Conservation (phyloP, 352 stramenopile genomes). For the Poterioochromonas sp. region DNA sequence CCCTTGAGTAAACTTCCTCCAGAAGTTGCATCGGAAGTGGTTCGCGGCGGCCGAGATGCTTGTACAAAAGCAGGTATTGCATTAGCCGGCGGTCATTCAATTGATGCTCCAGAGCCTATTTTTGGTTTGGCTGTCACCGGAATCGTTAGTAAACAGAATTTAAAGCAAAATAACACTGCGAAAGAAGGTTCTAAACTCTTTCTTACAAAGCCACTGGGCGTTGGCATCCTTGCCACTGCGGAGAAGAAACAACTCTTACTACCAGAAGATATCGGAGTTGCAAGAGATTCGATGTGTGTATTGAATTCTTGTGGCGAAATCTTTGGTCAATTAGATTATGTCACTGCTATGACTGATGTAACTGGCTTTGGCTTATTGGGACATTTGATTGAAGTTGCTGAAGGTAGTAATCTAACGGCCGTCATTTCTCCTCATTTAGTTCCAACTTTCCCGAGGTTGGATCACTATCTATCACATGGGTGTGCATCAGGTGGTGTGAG, state of each 20-base stretch:
- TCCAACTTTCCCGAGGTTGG: background rate
- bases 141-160: background rate
- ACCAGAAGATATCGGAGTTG: background rate
- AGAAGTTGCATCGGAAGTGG: conserved; percentile 1
- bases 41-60: background rate
- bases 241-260: background rate
- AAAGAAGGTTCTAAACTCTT: background rate
- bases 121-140: conserved; percentile 27
- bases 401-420: background rate
- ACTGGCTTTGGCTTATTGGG: conserved; percentile 45
- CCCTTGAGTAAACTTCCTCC: conserved; percentile 25
- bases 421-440: background rate
- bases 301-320: background rate
- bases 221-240: background rate
- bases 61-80: background rate
- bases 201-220: background rate
- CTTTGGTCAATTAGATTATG: background rate
- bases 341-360: conserved; percentile 37
- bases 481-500: background rate
- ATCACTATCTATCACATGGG: background rate
- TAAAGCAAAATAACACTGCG: background rate
- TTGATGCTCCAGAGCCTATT: conserved; percentile 5
- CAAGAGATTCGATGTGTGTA: background rate
- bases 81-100: conserved; percentile 24
- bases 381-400: conserved; percentile 40